A percentile compares a stretch with the other conserved stretches of the same genome.
These are phyloP conservation scores for Iris pallida DNA, from an alignment of 116 monocot species.

Conservation along the genomic window DNA sequence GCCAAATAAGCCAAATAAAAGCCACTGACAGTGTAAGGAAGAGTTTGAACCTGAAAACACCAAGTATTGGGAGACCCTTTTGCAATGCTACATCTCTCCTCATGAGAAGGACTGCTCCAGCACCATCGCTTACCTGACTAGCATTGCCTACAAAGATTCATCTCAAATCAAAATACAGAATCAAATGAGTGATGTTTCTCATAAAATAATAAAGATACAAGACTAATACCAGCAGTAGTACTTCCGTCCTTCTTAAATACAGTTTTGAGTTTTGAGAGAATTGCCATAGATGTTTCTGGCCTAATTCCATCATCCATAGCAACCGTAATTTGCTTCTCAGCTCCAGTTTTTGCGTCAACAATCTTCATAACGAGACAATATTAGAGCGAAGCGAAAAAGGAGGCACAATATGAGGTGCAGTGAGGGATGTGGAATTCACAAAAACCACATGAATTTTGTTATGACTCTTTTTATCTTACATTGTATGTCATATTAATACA, in stretches of 20 bases:
- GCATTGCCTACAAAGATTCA: conserved; percentile 60
- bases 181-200: not conserved
- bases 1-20: no score
- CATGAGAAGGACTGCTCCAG: conserved; percentile 96
- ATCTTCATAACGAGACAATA: conserved; percentile 28
- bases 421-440: no score
- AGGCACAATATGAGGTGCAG: no score
- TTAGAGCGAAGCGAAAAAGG: no score
- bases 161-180: not conserved
- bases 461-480: no score
- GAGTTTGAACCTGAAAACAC: conserved; percentile 72
- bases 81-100: conserved; percentile 65
- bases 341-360: conserved; percentile 89
- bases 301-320: conserved; percentile 86
- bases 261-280: conserved; percentile 76
- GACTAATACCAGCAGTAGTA: conserved; percentile 82
- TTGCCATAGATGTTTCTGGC: conserved; percentile 53
- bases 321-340: conserved; percentile 64
- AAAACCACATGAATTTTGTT: no score
- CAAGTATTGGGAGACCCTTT: conserved; percentile 83
- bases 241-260: conserved; percentile 89
- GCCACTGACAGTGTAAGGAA: not conserved
- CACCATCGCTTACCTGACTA: conserved; percentile 97
- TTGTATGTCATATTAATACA: no score
- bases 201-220: not conserved